Conservation (phyloP, 257 asterid species). For the Solanum dulcamara region DNA sequence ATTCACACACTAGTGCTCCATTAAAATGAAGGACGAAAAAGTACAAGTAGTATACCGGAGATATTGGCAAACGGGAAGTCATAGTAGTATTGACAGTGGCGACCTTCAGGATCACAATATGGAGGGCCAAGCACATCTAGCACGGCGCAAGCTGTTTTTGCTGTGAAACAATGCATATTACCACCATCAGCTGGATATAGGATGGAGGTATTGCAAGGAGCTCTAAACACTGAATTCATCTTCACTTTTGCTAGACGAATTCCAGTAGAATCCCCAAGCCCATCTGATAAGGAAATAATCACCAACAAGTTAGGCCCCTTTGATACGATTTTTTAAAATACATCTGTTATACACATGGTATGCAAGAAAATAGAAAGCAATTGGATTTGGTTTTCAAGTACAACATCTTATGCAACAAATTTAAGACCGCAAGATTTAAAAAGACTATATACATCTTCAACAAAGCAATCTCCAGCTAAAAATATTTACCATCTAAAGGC, state of each 20-base stretch:
- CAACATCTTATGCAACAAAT: neutral
- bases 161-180: conserved; percentile 80
- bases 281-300: neutral
- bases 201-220: conserved; percentile 56
- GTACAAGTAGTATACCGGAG: conserved; percentile 13
- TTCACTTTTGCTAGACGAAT: conserved; percentile 50
- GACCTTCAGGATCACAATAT: conserved; percentile 72
- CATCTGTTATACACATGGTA: neutral
- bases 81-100: conserved; percentile 67
- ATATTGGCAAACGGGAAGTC: conserved; percentile 39
- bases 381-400: neutral
- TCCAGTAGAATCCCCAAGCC: conserved; percentile 11
- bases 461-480: neutral
- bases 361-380: neutral
- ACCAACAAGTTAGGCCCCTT: neutral
- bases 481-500: conserved; percentile 26
- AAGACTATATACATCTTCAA: neutral
- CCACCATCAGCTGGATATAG: conserved; percentile 80
- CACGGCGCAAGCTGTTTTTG: conserved; percentile 71
- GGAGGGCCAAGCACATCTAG: conserved; percentile 96
- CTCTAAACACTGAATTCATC: conserved; percentile 49
- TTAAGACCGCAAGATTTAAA: neutral
- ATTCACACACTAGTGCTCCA: neutral
- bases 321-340: neutral
- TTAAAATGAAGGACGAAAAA: neutral